Conservation (phyloP, 805 yeast genomes). For the Metschnikowia drakensbergensis region DNA sequence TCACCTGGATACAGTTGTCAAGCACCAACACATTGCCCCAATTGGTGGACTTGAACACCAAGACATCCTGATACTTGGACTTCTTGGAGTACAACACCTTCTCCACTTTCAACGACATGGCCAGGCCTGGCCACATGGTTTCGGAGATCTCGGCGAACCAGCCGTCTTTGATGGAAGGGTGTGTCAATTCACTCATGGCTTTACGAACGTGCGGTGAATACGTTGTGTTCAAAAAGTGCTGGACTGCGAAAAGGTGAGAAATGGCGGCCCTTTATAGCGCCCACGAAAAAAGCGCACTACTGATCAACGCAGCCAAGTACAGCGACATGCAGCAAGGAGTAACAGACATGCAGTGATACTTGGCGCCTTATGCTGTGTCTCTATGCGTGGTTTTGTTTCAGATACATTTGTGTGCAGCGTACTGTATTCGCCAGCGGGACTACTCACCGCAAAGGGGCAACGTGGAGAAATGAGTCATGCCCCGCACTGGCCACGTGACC, state of each 20-base stretch:
- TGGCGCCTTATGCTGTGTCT: neutral
- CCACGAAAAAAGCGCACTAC: neutral
- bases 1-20: constrained; percentile 92
- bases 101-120: constrained; percentile 86
- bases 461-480: neutral
- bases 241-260: neutral
- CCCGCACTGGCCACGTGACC: neutral
- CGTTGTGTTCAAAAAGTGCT: neutral
- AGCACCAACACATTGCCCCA: constrained; percentile 94
- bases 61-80: constrained; percentile 88
- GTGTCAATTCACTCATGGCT: constrained; percentile 40
- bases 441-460: neutral
- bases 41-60: constrained; percentile 87
- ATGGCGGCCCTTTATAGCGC: neutral
- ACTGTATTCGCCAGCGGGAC: too few species aligned
- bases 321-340: neutral
- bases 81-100: constrained; percentile 79
- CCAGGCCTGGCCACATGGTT: constrained; percentile 99
- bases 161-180: constrained; percentile 70
- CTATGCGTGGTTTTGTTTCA: neutral
- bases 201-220: too few species aligned
- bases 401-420: neutral
- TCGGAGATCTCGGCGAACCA: constrained; percentile 96
- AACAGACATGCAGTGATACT: neutral
- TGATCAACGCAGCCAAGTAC: neutral